These are phyloP conservation scores for Neurospora sp. DNA, from an alignment of 495 filamentous ascomycete species.

Conservation along the genomic window DNA sequence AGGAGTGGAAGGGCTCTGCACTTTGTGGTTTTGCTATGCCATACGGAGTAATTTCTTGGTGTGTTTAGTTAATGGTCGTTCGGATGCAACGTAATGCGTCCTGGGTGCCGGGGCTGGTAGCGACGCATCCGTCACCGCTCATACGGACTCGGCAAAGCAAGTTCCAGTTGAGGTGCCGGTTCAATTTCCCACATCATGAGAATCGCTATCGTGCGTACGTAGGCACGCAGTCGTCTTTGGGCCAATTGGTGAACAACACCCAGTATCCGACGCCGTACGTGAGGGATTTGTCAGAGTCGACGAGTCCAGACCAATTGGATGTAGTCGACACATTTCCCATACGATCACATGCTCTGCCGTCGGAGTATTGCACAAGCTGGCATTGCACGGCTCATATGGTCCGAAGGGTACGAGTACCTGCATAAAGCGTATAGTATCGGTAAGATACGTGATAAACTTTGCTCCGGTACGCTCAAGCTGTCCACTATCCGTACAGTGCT, in stretches of 20 bases:
- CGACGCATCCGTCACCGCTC: slow-evolving; percentile 14
- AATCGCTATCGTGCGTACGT: background rate
- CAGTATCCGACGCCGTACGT: background rate
- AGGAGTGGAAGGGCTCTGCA: background rate
- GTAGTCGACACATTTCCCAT: background rate
- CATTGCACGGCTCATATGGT: background rate
- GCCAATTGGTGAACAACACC: background rate
- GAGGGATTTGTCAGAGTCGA: background rate
- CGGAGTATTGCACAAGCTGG: background rate
- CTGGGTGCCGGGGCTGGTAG: slow-evolving; percentile 4
- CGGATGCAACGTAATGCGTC: slow-evolving; percentile 16
- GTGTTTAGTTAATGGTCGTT: background rate
- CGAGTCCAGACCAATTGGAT: background rate
- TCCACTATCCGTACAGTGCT: background rate
- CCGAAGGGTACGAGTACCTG: background rate
- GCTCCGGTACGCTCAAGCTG: background rate
- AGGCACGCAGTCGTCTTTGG: background rate
- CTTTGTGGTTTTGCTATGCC: background rate
- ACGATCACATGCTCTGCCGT: background rate
- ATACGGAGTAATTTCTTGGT: slow-evolving; percentile 1
- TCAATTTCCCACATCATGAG: background rate
- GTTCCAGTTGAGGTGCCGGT: slow-evolving; percentile 2
- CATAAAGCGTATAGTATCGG: background rate
- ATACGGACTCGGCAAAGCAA: slow-evolving; percentile 2
- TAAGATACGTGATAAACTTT: background rate